A percentile compares a stretch with the other conserved stretches of the same genome.
Conservation (phyloP, 2,329 filamentous ascomycete species). For the Colletotrichum filicis region DNA sequence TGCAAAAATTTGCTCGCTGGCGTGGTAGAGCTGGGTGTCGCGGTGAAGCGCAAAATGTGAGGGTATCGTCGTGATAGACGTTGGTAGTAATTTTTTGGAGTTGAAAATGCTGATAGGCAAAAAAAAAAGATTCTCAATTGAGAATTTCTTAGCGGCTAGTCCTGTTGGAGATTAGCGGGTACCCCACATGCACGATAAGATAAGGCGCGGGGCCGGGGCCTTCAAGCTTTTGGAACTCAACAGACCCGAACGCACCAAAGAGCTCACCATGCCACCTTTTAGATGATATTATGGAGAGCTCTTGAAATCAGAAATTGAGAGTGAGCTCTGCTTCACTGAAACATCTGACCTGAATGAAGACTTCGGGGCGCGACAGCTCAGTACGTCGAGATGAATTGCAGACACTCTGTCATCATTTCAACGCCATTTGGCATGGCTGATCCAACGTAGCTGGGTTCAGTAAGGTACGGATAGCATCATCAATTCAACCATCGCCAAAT, state of each 20-base stretch:
- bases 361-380: background rate
- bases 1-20: background rate
- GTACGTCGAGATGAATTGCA: background rate
- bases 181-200: constrained; percentile 33
- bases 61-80: constrained; percentile 28
- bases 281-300: background rate
- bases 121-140: constrained; percentile 33
- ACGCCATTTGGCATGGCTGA: background rate
- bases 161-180: background rate
- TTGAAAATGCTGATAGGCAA: background rate
- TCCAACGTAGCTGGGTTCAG: background rate
- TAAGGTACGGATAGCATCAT: background rate
- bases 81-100: constrained; percentile 28
- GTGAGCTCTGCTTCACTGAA: background rate
- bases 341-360: background rate
- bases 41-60: background rate
- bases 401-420: background rate
- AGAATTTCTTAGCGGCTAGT: constrained; percentile 33
- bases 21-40: background rate
- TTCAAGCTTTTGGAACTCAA: background rate
- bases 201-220: constrained; percentile 29
- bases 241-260: too few species aligned
- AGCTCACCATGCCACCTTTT: too few species aligned
- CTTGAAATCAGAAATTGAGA: background rate
- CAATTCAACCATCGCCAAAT: background rate